Conservation (phyloP, 306 rosid species). For the Medicago lupulina region DNA sequence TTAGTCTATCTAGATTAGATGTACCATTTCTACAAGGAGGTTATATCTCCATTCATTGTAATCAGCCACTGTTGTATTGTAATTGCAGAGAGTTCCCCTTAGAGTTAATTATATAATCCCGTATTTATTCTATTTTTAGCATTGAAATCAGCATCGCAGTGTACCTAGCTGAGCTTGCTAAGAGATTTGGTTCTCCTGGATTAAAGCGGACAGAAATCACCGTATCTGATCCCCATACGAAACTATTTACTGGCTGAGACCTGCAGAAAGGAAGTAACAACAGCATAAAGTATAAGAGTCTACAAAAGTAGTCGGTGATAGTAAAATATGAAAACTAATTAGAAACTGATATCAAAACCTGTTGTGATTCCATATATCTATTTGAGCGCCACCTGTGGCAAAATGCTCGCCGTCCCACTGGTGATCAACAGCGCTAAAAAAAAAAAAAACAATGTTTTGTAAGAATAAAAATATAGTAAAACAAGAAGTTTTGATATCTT, state of each 20-base stretch:
- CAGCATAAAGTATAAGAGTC: slow-evolving; percentile 16
- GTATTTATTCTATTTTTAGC: no score
- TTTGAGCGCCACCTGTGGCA: slow-evolving; percentile 95
- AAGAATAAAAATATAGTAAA: slow-evolving; percentile 9
- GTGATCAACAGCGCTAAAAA: slow-evolving; percentile 85
- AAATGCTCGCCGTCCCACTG: slow-evolving; percentile 85
- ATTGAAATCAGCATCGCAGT: neutral
- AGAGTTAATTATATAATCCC: no score
- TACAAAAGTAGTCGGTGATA: slow-evolving; percentile 17
- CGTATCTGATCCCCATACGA: slow-evolving; percentile 80
- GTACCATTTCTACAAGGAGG: neutral
- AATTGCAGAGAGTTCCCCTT: no score
- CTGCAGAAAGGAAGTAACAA: slow-evolving; percentile 47
- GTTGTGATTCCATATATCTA: slow-evolving; percentile 90
- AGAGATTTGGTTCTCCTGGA: slow-evolving; percentile 80
- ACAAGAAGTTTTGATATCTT: slow-evolving; percentile 13
- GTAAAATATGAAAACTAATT: slow-evolving; percentile 16
- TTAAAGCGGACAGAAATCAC: slow-evolving; percentile 80
- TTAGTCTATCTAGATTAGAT: neutral
- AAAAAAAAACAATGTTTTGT: slow-evolving; percentile 6
- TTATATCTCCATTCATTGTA: no score
- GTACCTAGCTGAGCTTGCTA: slow-evolving; percentile 86
- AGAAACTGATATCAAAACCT: slow-evolving; percentile 57
- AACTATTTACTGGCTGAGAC: slow-evolving; percentile 79
- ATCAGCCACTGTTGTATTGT: no score